These are phyloP conservation scores for Mollisiaceae sp. DNA, from an alignment of 2,329 filamentous ascomycete species.

Conservation along the genomic window DNA sequence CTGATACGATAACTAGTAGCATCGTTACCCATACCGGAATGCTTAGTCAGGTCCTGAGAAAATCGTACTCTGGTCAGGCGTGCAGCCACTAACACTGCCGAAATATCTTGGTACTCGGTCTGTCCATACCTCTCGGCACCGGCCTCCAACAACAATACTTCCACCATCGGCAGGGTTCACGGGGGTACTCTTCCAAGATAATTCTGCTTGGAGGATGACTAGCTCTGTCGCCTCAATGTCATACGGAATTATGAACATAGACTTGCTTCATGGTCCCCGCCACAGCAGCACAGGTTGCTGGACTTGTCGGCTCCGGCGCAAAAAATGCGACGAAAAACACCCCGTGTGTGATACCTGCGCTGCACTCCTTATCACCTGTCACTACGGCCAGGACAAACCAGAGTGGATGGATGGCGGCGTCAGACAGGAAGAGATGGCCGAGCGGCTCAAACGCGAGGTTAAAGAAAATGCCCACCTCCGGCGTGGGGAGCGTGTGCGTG, in stretches of 20 bases:
- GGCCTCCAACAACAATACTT: no score
- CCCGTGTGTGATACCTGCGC: slow-evolving; percentile 58
- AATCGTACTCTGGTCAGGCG: no score
- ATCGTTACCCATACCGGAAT: no score
- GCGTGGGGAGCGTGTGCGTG: slow-evolving; percentile 42
- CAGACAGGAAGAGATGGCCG: slow-evolving; percentile 54
- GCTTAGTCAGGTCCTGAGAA: no score
- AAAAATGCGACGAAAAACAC: slow-evolving; percentile 62
- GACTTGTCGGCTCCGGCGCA: slow-evolving; percentile 61
- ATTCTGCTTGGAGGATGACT: no score
- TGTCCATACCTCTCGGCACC: no score
- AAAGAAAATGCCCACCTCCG: slow-evolving; percentile 58
- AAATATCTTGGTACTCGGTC: no score
- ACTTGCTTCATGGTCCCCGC: background rate
- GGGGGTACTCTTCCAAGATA: no score
- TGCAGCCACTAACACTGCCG: no score
- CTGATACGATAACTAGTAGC: no score
- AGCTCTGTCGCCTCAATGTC: no score
- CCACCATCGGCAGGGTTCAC: no score
- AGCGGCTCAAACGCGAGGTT: slow-evolving; percentile 60
- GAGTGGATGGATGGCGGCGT: slow-evolving; percentile 39
- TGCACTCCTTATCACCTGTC: slow-evolving; percentile 59
- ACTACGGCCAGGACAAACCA: slow-evolving; percentile 51
- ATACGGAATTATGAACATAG: background rate
- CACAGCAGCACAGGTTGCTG: slow-evolving; percentile 26